Conservation (phyloP, 495 filamentous ascomycete species). For the Penicillium lividum region DNA sequence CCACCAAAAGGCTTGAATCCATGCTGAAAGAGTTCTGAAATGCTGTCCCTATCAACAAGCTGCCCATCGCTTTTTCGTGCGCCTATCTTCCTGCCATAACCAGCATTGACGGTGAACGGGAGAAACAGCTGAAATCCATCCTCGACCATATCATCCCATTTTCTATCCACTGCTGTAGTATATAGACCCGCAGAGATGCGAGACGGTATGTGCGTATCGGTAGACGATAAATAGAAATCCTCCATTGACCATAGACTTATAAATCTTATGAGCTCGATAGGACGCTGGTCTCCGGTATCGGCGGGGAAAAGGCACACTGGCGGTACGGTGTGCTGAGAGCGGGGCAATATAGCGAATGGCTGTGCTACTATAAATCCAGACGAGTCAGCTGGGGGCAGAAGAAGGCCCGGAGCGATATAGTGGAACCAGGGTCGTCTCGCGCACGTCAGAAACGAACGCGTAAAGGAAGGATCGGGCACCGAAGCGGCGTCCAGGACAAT, state of each 20-base stretch:
- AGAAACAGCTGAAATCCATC: conserved; percentile 25
- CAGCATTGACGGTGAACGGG: conserved; percentile 19
- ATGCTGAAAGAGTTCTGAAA: conserved; percentile 22
- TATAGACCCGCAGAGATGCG: conserved; percentile 21
- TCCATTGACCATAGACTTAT: conserved; percentile 10
- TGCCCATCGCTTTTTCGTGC: conserved; percentile 20
- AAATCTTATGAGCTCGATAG: conserved; percentile 18
- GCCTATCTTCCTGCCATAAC: conserved; percentile 7
- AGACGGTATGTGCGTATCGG: conserved; percentile 10
- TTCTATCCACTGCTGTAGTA: conserved; percentile 17
- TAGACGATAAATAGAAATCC: conserved; percentile 15
- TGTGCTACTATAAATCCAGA: conserved; percentile 11
- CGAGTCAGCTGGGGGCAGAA: conserved; percentile 15
- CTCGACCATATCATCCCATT: conserved; percentile 12
- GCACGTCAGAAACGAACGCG: conserved; percentile 12
- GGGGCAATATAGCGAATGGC: conserved; percentile 14
- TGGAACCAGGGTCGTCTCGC: conserved; percentile 16
- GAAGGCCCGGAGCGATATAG: conserved; percentile 21
- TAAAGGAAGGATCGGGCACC: conserved; percentile 17
- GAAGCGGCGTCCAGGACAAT: conserved; percentile 17
- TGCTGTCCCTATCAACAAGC: conserved; percentile 14
- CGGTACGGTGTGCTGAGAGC: conserved; percentile 13
- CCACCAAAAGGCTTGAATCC: conserved; percentile 21
- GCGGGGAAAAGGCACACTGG: conserved; percentile 21
- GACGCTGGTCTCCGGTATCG: conserved; percentile 10